Conservation (phyloP, 352 stramenopile species). For the Phytopythium aichiense region DNA sequence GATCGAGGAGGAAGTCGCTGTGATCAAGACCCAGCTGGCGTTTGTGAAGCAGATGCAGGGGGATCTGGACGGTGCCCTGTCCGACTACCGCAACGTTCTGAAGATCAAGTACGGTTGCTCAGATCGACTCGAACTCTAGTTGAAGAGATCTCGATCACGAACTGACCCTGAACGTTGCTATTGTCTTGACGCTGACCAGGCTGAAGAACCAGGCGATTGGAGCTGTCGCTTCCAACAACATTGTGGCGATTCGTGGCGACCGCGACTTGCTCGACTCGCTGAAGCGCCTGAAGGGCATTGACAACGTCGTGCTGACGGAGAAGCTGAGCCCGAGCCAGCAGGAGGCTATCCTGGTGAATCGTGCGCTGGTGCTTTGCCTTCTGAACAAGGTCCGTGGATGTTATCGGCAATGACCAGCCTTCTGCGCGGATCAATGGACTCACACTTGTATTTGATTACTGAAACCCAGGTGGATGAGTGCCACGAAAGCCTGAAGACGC, state of each 20-base stretch:
- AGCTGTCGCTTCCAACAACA: slow-evolving; percentile 76
- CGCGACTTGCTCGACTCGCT: slow-evolving; percentile 80
- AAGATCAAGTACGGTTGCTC: slow-evolving; percentile 61
- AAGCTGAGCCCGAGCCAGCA: slow-evolving; percentile 63
- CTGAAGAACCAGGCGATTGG: slow-evolving; percentile 58
- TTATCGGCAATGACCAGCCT: background rate
- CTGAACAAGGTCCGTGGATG: slow-evolving; percentile 46
- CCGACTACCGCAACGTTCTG: slow-evolving; percentile 71
- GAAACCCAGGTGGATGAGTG: slow-evolving; percentile 50
- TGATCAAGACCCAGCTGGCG: slow-evolving; percentile 68
- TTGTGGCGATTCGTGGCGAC: slow-evolving; percentile 75
- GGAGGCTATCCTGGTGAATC: slow-evolving; percentile 72
- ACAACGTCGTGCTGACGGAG: slow-evolving; percentile 41
- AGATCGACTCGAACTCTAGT: background rate
- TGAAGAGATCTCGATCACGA: background rate
- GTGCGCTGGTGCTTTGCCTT: slow-evolving; percentile 62
- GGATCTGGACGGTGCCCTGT: slow-evolving; percentile 60
- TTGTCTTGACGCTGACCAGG: slow-evolving; percentile 18
- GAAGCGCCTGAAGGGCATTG: slow-evolving; percentile 74
- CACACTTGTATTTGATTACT: background rate
- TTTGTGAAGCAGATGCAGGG: slow-evolving; percentile 81
- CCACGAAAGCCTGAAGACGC: slow-evolving; percentile 35
- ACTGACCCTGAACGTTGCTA: background rate
- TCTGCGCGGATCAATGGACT: background rate
- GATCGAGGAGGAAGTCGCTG: slow-evolving; percentile 64